Evolutionary conservation across 768 basidiomycete genomes (phyloP).

Genomic region (Lactifluus piperatus): DNA sequence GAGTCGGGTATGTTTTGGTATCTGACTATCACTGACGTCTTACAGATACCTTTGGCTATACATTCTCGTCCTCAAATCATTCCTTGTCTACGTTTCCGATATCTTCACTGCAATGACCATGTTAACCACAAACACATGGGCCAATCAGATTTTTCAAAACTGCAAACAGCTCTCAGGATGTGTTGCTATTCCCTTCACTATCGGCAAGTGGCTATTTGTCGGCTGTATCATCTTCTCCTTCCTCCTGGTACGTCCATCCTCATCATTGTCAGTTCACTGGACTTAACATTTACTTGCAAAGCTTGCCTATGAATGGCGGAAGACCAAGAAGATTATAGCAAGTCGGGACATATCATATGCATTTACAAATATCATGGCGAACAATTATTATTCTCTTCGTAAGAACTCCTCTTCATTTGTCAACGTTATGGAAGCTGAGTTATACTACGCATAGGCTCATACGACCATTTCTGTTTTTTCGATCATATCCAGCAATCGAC

Average conservation of each 20-base stretch:
- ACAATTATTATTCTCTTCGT: constrained; percentile 95
- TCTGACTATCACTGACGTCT: background rate
- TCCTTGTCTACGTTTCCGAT: constrained; percentile 95
- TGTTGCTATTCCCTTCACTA: constrained; percentile 77
- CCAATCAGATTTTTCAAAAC: constrained; percentile 79
- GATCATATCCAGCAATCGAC: constrained; percentile 93
- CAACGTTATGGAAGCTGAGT: background rate
- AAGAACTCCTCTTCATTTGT: constrained; percentile 27
- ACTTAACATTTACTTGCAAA: constrained; percentile 23
- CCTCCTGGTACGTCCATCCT: constrained; percentile 56
- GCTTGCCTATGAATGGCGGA: constrained; percentile 89
- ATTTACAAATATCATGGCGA: constrained; percentile 96
- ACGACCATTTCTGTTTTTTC: constrained; percentile 98
- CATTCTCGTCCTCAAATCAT: constrained; percentile 87
- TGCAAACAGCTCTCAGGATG: constrained; percentile 57
- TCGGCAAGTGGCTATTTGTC: constrained; percentile 94
- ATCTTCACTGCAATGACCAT: constrained; percentile 96
- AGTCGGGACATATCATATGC: constrained; percentile 97
- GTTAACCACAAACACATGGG: constrained; percentile 87
- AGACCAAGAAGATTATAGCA: constrained; percentile 88
- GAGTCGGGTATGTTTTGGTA: background rate
- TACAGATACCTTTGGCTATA: constrained; percentile 88
- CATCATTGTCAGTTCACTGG: background rate
- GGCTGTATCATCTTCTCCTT: constrained; percentile 99
- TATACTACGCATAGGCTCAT: constrained; percentile 52